Conservation (phyloP, 2,329 filamentous ascomycete species). For the Fusarium sp. region DNA sequence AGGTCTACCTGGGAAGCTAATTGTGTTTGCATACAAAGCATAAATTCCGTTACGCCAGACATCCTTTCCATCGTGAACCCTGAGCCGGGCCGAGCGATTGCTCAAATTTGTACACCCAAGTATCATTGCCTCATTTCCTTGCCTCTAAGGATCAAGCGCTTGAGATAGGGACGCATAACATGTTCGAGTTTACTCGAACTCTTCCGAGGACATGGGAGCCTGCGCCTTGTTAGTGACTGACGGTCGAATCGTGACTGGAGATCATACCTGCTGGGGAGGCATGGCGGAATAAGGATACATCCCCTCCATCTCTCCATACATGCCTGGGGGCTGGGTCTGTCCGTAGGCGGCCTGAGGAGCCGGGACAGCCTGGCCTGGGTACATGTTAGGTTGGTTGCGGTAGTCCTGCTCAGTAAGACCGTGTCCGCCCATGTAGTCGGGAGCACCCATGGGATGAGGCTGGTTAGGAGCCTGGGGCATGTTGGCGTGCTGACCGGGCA, state of each 20-base stretch:
- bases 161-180: background rate
- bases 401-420: conserved; percentile 80
- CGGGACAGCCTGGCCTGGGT: conserved; percentile 80
- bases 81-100: conserved; percentile 6
- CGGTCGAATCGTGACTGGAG: background rate
- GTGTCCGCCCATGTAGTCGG: conserved; percentile 73
- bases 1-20: conserved; percentile 23
- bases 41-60: conserved; percentile 37
- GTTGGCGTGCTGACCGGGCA: conserved; percentile 62
- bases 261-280: conserved; percentile 83
- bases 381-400: conserved; percentile 82
- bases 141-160: background rate
- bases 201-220: conserved; percentile 58
- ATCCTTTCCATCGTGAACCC: conserved; percentile 25
- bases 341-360: conserved; percentile 79
- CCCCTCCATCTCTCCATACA: conserved; percentile 83
- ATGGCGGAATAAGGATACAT: conserved; percentile 89
- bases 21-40: conserved; percentile 22
- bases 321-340: conserved; percentile 74
- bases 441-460: conserved; percentile 67
- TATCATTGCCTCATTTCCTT: background rate
- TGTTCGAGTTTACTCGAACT: conserved; percentile 53
- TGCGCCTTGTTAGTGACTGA: conserved; percentile 30
- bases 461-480: conserved; percentile 67
- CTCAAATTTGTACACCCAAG: conserved; percentile 20